A percentile compares a stretch with the other conserved stretches of the same genome.
Conservation (phyloP, 2,329 filamentous ascomycete genomes). For the Pseudogymnoascus sp. region DNA sequence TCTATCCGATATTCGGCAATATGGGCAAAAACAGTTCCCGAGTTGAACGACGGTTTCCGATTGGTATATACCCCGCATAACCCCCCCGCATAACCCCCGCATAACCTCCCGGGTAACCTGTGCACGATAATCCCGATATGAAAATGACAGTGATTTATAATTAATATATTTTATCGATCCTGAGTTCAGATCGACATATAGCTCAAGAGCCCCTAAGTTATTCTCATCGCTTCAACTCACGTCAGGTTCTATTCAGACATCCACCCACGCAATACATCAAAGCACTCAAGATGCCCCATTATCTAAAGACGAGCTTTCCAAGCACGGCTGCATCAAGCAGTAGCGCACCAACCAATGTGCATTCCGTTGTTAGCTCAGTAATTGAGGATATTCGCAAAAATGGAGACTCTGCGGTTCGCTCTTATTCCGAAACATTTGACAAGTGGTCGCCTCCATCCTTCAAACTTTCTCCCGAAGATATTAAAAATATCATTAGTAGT, state of each 20-base stretch:
- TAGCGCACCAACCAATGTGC: slow-evolving; percentile 20
- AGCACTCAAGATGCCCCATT: not conserved
- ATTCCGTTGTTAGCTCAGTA: slow-evolving; percentile 37
- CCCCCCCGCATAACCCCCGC: not conserved
- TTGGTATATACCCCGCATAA: not conserved
- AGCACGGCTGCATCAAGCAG: not conserved
- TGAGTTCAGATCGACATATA: not conserved
- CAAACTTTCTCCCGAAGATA: slow-evolving; percentile 37
- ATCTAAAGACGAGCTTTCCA: not conserved
- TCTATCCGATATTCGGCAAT: not conserved
- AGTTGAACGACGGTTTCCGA: not conserved
- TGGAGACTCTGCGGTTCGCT: slow-evolving; percentile 40
- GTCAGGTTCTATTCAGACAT: not conserved
- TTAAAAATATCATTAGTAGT: slow-evolving; percentile 35
- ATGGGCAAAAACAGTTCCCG: not conserved
- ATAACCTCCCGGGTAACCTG: not conserved
- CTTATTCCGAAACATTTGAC: slow-evolving; percentile 45
- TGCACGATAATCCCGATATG: not conserved
- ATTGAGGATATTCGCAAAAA: slow-evolving; percentile 38
- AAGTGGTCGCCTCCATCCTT: slow-evolving; percentile 42
- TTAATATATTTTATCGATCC: not conserved
- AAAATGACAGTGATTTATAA: not conserved
- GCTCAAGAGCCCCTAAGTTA: not conserved
- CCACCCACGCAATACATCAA: not conserved
- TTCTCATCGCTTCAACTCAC: not conserved